These are phyloP conservation scores for Hypoxylon sp. DNA, from an alignment of 2,329 filamentous ascomycete species.

Conservation along the genomic window DNA sequence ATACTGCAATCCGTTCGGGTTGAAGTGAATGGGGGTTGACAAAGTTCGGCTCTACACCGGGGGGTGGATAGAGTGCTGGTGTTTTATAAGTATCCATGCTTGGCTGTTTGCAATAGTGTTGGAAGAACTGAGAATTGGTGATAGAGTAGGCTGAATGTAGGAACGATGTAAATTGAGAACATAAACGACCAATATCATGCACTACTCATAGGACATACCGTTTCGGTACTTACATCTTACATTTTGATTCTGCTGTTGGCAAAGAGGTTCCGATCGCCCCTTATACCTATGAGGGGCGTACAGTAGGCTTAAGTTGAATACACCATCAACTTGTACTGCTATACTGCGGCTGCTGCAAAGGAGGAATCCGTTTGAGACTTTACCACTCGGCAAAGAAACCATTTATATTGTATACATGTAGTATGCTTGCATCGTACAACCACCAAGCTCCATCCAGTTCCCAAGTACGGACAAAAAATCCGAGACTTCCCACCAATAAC, in stretches of 20 bases:
- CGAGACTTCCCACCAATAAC: background rate
- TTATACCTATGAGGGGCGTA: background rate
- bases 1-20: slow-evolving; percentile 5
- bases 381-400: background rate
- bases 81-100: slow-evolving; percentile 16
- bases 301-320: background rate
- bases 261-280: background rate
- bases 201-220: no score
- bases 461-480: background rate
- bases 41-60: slow-evolving; percentile 19
- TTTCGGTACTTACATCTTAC: background rate
- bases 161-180: no score
- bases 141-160: background rate
- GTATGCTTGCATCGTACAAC: background rate
- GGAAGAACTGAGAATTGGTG: background rate
- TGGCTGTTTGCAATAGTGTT: background rate
- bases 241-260: background rate
- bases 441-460: background rate
- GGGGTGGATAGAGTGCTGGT: slow-evolving; percentile 17
- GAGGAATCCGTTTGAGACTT: background rate
- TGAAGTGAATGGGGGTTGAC: slow-evolving; percentile 14
- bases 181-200: no score
- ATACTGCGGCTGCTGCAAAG: background rate
- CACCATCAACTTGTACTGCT: background rate
- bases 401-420: background rate